Conservation (phyloP, 495 filamentous ascomycete genomes). For the Penicillium mononematosum region DNA sequence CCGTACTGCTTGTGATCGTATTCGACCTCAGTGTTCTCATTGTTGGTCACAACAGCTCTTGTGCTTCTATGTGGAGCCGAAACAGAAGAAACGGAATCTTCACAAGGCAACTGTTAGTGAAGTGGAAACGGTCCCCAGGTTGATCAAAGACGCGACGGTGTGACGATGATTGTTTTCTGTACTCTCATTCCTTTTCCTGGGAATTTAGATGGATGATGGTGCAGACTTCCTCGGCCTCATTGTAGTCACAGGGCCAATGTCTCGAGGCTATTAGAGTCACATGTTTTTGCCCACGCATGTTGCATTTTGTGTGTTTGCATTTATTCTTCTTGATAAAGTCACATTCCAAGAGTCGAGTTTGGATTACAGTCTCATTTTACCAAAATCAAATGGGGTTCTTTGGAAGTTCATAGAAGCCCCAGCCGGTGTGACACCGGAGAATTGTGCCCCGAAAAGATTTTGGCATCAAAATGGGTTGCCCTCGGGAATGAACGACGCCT, state of each 20-base stretch:
- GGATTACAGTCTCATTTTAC: not conserved
- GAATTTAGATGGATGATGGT: not conserved
- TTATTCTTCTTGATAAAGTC: not conserved
- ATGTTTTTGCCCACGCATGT: not conserved
- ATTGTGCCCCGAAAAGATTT: slow-evolving; percentile 1
- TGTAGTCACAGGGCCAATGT: too few relatives aligned
- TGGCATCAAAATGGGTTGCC: not conserved
- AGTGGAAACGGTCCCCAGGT: not conserved
- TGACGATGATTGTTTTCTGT: not conserved
- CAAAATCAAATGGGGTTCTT: not conserved
- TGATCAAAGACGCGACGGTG: not conserved
- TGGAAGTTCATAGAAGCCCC: not conserved
- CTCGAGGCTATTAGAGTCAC: not conserved
- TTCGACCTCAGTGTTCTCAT: slow-evolving; percentile 36
- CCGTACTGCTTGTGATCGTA: slow-evolving; percentile 35
- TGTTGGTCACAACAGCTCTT: slow-evolving; percentile 40
- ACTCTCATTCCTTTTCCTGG: not conserved
- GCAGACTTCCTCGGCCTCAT: not conserved
- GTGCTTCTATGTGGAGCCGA: slow-evolving; percentile 38
- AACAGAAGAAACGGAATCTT: not conserved
- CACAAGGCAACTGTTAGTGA: not conserved
- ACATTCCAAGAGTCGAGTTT: not conserved
- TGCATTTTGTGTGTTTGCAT: not conserved
- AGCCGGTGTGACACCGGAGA: not conserved
- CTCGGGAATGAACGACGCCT: not conserved